Evolutionary conservation across 1,284 basidiomycete species (phyloP), one percentile per base, ranked within the genome.

Genomic region (Ustilago sp.): DNA sequence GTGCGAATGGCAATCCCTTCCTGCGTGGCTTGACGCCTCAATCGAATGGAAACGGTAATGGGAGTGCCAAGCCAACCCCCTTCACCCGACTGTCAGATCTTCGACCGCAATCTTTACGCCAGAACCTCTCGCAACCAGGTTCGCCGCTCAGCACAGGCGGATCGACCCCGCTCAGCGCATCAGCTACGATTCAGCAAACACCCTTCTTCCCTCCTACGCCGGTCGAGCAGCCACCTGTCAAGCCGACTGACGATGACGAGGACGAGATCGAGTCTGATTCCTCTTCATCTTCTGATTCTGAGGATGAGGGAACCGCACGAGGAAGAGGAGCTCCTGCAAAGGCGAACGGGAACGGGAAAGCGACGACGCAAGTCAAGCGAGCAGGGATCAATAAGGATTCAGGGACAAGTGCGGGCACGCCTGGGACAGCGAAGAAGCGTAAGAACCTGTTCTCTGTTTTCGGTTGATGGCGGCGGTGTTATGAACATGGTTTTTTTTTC

Each of bases 11-110:
- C 35, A 77, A 77, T 48, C 74, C 67, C 4, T 73, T 69, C 12
- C 31, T 66, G 38, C 63, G 56, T 2, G 74, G 69, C 4, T 7
- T 72, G 19, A 63, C 69, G 13, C 57, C 69, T 13, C 15, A 54
- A 15, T 58, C 66, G 17, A 9, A 36, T 17, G 36, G 53, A 28
- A 57, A 57, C 48, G 51, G 48, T 32, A 52, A 36, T 32, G 45
- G 13, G 17, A 61, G 39, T 38, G 54, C 43, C 15, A 71, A 71
- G 48, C 59, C 75, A 17, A 68, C 77, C 5, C 57, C 77, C 0
- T 80, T 80, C 32, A 68, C 71, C 12, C 68, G 78, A 13, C 59
- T 82, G 11, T 80, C 80, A 35, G 79, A 82, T 6, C 79, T 82
- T 8, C 70, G 73, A 4, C 80, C 80, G 4, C 65, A 74, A 0